Evolutionary conservation across 2,329 filamentous ascomycete species (phyloP), one percentile per base, ranked within the genome.

Genomic region (Alternaria alternata): DNA sequence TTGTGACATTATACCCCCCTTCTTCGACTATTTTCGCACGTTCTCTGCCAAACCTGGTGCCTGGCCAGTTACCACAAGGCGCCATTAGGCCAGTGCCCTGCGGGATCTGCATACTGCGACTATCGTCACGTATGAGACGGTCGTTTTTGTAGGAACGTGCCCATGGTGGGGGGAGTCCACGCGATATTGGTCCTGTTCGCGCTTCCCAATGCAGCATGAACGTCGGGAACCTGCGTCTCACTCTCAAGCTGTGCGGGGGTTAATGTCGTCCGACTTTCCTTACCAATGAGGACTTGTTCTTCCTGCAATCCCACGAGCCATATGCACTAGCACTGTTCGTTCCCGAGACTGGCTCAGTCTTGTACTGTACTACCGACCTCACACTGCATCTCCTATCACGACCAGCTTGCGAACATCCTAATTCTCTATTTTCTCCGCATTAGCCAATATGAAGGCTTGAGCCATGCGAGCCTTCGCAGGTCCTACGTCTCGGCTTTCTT

Each of bases 1-100:
- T 44, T 62, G 62, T 61, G 61, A 67, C 63, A 64, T 63, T 63
- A 67, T 67, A 63, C 57, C 65, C 63, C 63, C 64, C 55, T 59
- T 57, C 59, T 59, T 48, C 59, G 39, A 57, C 56, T 62, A 48
- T 54, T 44, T 48, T 52, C 43, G 57, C 57, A 38, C 22, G 6
- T 26, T 54, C 20, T 28, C 42, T 30, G 22, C 51, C 56, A 53
- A 48, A 47, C 39, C 52, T 57, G 52, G 54, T 49, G 55, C 42
- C 57, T 55, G 28, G 48, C 60, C 61, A 57, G 62, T 63, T 57
- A 26, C 18, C 43, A 46, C 44, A 22, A 51, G 47, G 49, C 54
- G 59, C 59, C 51, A 47, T 55, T 58, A 59, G 62, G 54, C 57
- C 55, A 22, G 57, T 54, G 52, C 59, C 44, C 51, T 28, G 28